Evolutionary conservation across 2,329 filamentous ascomycete genomes (phyloP).

Genomic region (Didymella segeticola): DNA sequence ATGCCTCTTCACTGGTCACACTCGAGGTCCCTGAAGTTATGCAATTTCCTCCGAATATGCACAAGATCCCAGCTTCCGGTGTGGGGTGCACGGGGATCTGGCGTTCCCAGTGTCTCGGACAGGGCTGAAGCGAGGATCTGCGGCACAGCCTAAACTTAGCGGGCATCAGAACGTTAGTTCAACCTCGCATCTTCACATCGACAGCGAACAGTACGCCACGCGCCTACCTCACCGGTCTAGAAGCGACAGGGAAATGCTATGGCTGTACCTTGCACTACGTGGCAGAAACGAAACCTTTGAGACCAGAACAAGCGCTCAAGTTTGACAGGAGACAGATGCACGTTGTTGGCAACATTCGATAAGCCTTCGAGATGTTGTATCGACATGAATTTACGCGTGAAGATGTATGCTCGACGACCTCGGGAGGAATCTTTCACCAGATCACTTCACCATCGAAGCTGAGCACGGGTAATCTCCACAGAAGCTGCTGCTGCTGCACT

Average conservation of each 20-base stretch:
- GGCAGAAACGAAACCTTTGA: slow-evolving; percentile 37
- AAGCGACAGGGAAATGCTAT: slow-evolving; percentile 19
- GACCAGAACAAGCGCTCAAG: slow-evolving; percentile 29
- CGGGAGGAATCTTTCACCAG: background rate
- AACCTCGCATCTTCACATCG: slow-evolving; percentile 34
- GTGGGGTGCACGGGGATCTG: slow-evolving; percentile 31
- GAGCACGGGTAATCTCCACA: slow-evolving; percentile 32
- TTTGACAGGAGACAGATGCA: slow-evolving; percentile 16
- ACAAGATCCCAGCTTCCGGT: slow-evolving; percentile 16
- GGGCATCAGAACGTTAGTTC: slow-evolving; percentile 39
- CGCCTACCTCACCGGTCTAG: slow-evolving; percentile 20
- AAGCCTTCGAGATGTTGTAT: background rate
- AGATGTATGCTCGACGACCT: background rate
- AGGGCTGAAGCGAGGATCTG: slow-evolving; percentile 38
- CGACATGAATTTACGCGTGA: background rate
- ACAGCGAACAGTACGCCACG: slow-evolving; percentile 21
- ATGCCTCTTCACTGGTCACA: slow-evolving; percentile 17
- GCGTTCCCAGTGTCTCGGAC: slow-evolving; percentile 32
- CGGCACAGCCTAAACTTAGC: slow-evolving; percentile 38
- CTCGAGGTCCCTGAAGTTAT: slow-evolving; percentile 21
- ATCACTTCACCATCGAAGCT: slow-evolving; percentile 12
- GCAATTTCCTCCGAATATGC: slow-evolving; percentile 7
- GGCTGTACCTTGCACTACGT: slow-evolving; percentile 20
- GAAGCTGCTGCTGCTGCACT: slow-evolving; percentile 27
- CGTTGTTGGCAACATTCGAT: slow-evolving; percentile 1